A percentile compares a stretch with the other conserved stretches of the same genome.
Evolutionary conservation across 1,139 yeast species (phyloP).

Genomic region (Saccharomyces hybrid): DNA sequence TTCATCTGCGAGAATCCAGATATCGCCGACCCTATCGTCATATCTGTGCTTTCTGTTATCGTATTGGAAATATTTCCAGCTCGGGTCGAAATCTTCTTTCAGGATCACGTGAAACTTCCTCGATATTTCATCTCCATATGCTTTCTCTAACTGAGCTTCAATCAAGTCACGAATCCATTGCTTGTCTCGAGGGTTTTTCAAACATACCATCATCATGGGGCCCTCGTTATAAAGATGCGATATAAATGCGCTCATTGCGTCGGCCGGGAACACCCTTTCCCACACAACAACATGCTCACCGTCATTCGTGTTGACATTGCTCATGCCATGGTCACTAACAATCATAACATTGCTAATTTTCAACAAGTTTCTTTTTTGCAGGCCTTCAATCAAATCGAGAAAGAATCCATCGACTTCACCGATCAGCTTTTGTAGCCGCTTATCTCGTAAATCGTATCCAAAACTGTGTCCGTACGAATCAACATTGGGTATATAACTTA

Average conservation of each 20-base stretch:
- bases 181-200: slow-evolving; percentile 4
- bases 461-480: slow-evolving; percentile 66
- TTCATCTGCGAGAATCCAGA: neutral
- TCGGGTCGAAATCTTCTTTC: neutral
- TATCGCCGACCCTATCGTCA: neutral
- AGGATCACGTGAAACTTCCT: neutral
- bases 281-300: slow-evolving; percentile 11
- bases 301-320: slow-evolving; percentile 30
- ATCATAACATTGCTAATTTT: slow-evolving; percentile 65
- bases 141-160: neutral
- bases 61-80: neutral
- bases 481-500: slow-evolving; percentile 73
- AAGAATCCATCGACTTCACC: slow-evolving; percentile 58
- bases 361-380: slow-evolving; percentile 48
- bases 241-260: slow-evolving; percentile 4
- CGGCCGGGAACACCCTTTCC: slow-evolving; percentile 13
- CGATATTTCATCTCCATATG: neutral
- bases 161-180: neutral
- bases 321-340: slow-evolving; percentile 92
- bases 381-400: slow-evolving; percentile 40
- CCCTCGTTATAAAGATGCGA: slow-evolving; percentile 12
- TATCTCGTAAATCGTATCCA: slow-evolving; percentile 41
- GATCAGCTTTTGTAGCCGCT: slow-evolving; percentile 45
- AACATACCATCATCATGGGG: slow-evolving; percentile 11
- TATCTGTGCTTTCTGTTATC: neutral